Percentiles rank a stretch among this genome's conserved stretches.
phyloP scores from a whole-genome alignment of 352 stramenopile genomes.

The Phytophthora rubi region DNA sequence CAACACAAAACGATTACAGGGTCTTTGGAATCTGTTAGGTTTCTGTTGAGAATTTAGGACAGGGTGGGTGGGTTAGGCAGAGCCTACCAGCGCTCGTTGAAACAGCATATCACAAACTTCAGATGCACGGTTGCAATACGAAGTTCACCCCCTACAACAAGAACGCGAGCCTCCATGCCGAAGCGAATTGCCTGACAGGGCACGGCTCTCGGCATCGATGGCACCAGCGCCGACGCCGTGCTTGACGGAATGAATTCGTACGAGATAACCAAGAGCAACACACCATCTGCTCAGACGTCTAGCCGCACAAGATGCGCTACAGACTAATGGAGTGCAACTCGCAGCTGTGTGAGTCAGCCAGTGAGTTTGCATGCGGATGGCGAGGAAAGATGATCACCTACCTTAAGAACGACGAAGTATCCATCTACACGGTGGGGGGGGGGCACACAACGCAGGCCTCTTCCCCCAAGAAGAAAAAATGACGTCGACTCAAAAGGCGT shows the following conservation, averaged over 20 bases:
- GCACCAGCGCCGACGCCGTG: not conserved
- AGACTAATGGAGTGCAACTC: constrained; percentile 1
- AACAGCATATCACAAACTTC: no score
- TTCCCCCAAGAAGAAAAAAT: not conserved
- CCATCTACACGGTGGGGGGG: not conserved
- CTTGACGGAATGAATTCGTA: not conserved
- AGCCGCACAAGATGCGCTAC: constrained; percentile 10
- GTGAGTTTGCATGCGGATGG: not conserved
- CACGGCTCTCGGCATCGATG: not conserved
- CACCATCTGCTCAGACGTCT: not conserved
- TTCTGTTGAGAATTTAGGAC: no score
- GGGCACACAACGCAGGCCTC: not conserved
- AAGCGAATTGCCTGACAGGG: not conserved
- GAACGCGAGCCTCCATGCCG: not conserved
- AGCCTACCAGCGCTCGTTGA: no score
- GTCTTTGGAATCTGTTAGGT: no score
- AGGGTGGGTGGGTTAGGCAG: no score
- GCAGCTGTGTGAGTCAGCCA: not conserved
- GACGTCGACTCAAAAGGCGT: no score
- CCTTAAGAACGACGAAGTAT: constrained; percentile 1
- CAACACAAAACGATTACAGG: not conserved
- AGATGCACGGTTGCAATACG: no score
- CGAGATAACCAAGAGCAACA: constrained; percentile 7
- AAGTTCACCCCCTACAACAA: not conserved
- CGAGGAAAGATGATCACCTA: constrained; percentile 1